These are phyloP conservation scores for Scutellaria baicalensis DNA, from an alignment of 257 asterid genomes.

Conservation along the genomic window DNA sequence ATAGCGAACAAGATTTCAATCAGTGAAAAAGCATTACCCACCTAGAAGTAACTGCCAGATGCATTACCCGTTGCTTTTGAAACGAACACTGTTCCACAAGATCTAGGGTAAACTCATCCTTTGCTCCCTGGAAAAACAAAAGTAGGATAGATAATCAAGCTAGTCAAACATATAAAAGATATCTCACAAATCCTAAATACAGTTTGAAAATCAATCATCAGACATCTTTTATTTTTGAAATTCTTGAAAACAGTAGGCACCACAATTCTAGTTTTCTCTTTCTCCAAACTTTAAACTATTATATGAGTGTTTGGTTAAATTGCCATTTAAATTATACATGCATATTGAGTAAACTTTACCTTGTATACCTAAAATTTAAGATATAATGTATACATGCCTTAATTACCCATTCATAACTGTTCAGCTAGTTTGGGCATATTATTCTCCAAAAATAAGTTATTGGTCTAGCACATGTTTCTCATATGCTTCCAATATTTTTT, in stretches of 20 bases:
- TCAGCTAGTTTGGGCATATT: neutral
- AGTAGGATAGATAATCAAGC: neutral
- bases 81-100: constrained; percentile 86
- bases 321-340: neutral
- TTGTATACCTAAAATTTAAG: neutral
- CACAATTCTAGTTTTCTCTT: neutral
- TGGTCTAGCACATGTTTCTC: neutral
- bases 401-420: neutral
- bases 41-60: constrained; percentile 83
- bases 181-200: neutral
- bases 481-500: neutral
- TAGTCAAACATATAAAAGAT: neutral
- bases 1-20: neutral
- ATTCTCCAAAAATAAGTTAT: neutral
- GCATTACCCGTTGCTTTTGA: constrained; percentile 80
- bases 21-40: constrained; percentile 17
- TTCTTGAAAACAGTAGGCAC: neutral
- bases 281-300: neutral
- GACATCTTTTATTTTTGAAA: neutral
- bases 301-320: neutral
- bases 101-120: constrained; percentile 95
- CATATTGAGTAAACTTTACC: neutral
- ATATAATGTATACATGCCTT: neutral
- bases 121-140: constrained; percentile 59
- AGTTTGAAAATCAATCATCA: neutral